Evolutionary conservation across 2,329 filamentous ascomycete species (phyloP).

Genomic region (Xylariaceae sp.): DNA sequence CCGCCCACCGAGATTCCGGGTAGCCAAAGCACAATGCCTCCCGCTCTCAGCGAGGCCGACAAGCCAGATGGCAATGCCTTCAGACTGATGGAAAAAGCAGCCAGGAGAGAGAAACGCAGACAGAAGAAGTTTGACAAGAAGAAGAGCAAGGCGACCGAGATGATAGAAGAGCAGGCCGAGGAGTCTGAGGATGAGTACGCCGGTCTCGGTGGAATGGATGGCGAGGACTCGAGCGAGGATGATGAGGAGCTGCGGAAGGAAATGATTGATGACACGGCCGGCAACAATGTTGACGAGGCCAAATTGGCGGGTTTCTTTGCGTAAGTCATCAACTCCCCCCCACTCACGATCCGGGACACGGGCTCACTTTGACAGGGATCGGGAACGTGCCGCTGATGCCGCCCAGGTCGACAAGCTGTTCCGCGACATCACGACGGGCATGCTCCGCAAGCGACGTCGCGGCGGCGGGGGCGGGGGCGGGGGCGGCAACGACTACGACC

Average conservation of each 20-base stretch:
- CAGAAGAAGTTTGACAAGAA: conserved; percentile 68
- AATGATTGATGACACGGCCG: conserved; percentile 83
- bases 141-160: conserved; percentile 76
- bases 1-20: conserved; percentile 35
- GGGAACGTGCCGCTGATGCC: conserved; percentile 72
- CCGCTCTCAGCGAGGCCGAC: conserved; percentile 18
- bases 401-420: conserved; percentile 85
- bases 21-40: conserved; percentile 26
- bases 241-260: conserved; percentile 64
- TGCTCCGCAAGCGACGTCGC: conserved; percentile 65
- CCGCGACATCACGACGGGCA: conserved; percentile 85
- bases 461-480: conserved; percentile 51
- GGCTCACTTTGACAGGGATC: conserved; percentile 58
- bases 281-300: conserved; percentile 69
- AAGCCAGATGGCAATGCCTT: conserved; percentile 45
- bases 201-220: conserved; percentile 81
- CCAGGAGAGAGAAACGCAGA: conserved; percentile 43
- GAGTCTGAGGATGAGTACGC: conserved; percentile 99
- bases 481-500: conserved; percentile 61
- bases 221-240: conserved; percentile 72
- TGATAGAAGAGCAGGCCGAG: conserved; percentile 89
- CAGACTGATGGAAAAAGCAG: conserved; percentile 60
- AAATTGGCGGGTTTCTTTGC: conserved; percentile 81
- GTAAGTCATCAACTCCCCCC: conserved; percentile 46
- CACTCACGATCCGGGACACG: not conserved